Conservation (phyloP, 1,284 basidiomycete genomes). For the Cerioporus squamosus region DNA sequence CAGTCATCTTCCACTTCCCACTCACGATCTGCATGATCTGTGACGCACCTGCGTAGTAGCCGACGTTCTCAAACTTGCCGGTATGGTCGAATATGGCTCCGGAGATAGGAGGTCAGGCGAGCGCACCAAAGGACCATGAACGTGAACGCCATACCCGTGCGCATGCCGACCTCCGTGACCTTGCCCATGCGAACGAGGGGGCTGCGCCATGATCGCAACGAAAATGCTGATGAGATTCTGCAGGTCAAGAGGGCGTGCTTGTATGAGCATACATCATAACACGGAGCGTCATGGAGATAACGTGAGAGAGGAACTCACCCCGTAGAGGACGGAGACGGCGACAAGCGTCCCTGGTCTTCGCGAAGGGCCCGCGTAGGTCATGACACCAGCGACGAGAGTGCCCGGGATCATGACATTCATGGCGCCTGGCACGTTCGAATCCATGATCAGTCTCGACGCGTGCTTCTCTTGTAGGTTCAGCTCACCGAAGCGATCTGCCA, state of each 20-base stretch:
- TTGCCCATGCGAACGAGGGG: constrained; percentile 62
- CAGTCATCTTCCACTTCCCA: not conserved
- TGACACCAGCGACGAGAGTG: constrained; percentile 48
- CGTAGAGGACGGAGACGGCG: constrained; percentile 52
- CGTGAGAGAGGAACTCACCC: constrained; percentile 42
- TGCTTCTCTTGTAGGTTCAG: not conserved
- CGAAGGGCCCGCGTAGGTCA: constrained; percentile 63
- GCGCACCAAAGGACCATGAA: constrained; percentile 47
- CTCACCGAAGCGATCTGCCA: constrained; percentile 44
- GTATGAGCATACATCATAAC: too few species aligned
- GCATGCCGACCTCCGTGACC: constrained; percentile 56
- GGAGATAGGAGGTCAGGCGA: constrained; percentile 58
- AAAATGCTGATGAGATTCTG: constrained; percentile 57
- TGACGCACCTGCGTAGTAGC: constrained; percentile 56
- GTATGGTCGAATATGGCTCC: constrained; percentile 51
- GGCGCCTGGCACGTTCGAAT: constrained; percentile 39
- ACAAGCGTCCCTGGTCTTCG: constrained; percentile 46
- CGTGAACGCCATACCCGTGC: constrained; percentile 58
- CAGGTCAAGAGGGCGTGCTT: too few species aligned
- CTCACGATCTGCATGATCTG: not conserved
- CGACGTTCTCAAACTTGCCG: constrained; percentile 52
- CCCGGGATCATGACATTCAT: constrained; percentile 61
- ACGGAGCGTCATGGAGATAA: not conserved
- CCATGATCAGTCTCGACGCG: not conserved
- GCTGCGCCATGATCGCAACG: constrained; percentile 56